These are phyloP conservation scores for Scedosporium minutisporum DNA, from an alignment of 2,329 filamentous ascomycete species.

Conservation along the genomic window DNA sequence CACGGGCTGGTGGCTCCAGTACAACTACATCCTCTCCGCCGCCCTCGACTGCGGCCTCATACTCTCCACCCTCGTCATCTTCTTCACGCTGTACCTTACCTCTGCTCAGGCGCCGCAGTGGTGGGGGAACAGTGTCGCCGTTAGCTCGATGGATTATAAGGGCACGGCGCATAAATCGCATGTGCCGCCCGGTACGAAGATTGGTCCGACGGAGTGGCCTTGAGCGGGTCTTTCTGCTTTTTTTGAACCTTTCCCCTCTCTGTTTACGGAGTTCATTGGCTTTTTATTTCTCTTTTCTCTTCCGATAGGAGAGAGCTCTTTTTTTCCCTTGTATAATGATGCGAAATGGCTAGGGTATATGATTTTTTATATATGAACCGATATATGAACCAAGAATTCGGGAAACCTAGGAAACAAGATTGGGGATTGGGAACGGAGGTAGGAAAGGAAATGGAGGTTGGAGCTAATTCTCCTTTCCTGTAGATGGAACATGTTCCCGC, in stretches of 20 bases:
- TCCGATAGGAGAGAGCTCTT: no score
- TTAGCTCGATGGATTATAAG: constrained; percentile 36
- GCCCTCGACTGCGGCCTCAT: constrained; percentile 61
- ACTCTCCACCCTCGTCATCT: constrained; percentile 57
- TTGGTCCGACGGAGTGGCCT: constrained; percentile 41
- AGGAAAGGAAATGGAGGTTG: not conserved
- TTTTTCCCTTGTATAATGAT: no score
- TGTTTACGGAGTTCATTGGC: not conserved
- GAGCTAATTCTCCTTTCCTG: not conserved
- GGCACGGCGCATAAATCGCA: constrained; percentile 32
- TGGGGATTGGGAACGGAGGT: not conserved
- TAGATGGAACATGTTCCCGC: not conserved
- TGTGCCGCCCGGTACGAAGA: constrained; percentile 33
- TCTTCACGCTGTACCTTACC: constrained; percentile 57
- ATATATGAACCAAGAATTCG: not conserved
- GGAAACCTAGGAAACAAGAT: not conserved
- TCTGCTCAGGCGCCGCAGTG: constrained; percentile 45
- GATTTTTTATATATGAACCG: not conserved
- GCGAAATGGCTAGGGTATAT: not conserved
- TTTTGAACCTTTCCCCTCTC: not conserved
- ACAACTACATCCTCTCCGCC: constrained; percentile 67
- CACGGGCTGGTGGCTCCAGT: constrained; percentile 67
- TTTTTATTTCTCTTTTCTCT: not conserved
- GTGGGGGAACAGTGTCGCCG: constrained; percentile 47
- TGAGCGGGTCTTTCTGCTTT: not conserved